phyloP scores from a whole-genome alignment of 208 protist genomes.

The Leishmania aethiopica region DNA sequence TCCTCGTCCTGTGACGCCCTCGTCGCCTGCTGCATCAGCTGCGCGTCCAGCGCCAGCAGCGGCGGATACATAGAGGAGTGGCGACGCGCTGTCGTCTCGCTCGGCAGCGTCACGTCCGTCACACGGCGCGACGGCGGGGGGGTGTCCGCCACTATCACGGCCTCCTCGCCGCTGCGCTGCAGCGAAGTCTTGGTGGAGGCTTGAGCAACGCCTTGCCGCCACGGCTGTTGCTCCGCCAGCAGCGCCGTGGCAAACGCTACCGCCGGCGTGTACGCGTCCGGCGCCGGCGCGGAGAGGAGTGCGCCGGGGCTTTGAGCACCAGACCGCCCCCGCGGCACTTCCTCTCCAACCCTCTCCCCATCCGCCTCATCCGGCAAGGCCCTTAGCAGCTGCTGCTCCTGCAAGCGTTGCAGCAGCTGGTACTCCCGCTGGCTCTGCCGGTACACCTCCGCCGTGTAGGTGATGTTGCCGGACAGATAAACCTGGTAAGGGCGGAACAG shows the following conservation, averaged over 20 bases:
- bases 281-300: neutral
- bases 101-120: constrained; percentile 1
- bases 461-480: constrained; percentile 31
- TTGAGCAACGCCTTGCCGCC: constrained; percentile 23
- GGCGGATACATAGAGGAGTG: neutral
- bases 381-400: neutral
- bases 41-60: neutral
- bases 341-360: neutral
- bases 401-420: constrained; percentile 12
- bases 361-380: neutral
- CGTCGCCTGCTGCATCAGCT: neutral
- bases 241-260: constrained; percentile 24
- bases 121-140: neutral
- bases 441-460: constrained; percentile 57
- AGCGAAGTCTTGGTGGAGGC: constrained; percentile 21
- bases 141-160: neutral
- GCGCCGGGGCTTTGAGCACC: neutral
- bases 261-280: constrained; percentile 10
- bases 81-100: neutral
- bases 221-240: constrained; percentile 19
- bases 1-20: neutral
- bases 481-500: constrained; percentile 51
- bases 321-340: neutral
- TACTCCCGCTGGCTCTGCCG: constrained; percentile 44
- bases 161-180: constrained; percentile 16